Evolutionary conservation across 164 flowering plant species (phyloP).

Genomic region (Kingdonia uniflora): DNA sequence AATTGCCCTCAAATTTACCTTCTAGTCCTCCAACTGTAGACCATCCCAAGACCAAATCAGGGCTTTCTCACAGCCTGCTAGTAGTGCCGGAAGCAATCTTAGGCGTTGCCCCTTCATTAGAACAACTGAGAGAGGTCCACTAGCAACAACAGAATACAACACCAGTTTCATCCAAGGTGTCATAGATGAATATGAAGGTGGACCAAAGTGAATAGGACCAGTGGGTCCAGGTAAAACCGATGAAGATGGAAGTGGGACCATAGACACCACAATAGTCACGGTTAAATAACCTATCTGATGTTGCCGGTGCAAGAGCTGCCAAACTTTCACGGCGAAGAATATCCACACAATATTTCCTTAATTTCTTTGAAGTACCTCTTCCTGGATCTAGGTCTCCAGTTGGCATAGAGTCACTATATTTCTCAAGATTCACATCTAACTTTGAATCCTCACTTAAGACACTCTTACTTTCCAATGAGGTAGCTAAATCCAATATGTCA

Average conservation of each 20-base stretch:
- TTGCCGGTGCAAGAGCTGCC: conserved; percentile 77
- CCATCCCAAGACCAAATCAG: conserved; percentile 99
- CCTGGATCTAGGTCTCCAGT: conserved; percentile 28
- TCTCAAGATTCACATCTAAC: conserved; percentile 18
- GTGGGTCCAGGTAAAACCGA: conserved; percentile 87
- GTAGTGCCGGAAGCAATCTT: conserved; percentile 89
- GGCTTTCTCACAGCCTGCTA: conserved; percentile 93
- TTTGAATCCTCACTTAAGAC: conserved; percentile 18
- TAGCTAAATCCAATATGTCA: conserved; percentile 17
- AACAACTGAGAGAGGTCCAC: conserved; percentile 90
- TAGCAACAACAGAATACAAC: conserved; percentile 52
- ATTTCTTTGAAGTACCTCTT: conserved; percentile 29
- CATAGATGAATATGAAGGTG: conserved; percentile 87
- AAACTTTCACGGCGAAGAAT: conserved; percentile 97
- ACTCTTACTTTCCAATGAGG: conserved; percentile 16
- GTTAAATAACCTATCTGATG: conserved; percentile 69
- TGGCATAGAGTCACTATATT: conserved; percentile 26
- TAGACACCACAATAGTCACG: conserved; percentile 90
- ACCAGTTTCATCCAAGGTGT: conserved; percentile 98
- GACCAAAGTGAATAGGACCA: conserved; percentile 94
- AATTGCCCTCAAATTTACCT: conserved; percentile 82
- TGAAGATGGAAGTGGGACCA: conserved; percentile 89
- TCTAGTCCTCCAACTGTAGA: conserved; percentile 86
- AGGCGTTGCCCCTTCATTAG: conserved; percentile 94
- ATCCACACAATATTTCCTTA: conserved; percentile 68